phyloP scores from a whole-genome alignment of 2,329 filamentous ascomycete genomes.

The Phoma herbarum region DNA sequence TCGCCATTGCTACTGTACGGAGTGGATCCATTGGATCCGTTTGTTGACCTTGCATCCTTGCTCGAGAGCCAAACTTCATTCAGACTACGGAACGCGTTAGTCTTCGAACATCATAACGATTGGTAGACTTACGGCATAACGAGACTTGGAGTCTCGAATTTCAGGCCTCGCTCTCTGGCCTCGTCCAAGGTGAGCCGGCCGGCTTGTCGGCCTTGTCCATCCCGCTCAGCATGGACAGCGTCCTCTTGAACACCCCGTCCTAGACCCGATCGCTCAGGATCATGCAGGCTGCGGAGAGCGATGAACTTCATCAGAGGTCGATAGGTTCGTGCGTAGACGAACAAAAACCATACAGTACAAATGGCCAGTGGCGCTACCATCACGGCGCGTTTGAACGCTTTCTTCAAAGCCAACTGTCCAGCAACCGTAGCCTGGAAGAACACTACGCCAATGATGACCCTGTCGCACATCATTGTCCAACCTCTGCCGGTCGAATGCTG shows the following conservation, averaged over 20 bases:
- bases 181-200: conserved; percentile 74
- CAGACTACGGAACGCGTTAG: conserved; percentile 58
- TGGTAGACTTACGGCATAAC: conserved; percentile 66
- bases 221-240: conserved; percentile 23
- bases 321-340: conserved; percentile 81
- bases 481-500: conserved; percentile 92
- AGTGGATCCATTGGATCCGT: conserved; percentile 35
- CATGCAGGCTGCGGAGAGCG: conserved; percentile 82
- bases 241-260: conserved; percentile 57
- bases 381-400: conserved; percentile 75
- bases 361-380: conserved; percentile 79
- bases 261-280: conserved; percentile 63
- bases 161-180: conserved; percentile 71
- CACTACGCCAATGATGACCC: conserved; percentile 83
- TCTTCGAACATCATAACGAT: not conserved
- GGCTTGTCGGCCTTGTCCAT: conserved; percentile 16
- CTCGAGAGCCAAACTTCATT: conserved; percentile 71
- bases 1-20: conserved; percentile 31
- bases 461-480: conserved; percentile 96
- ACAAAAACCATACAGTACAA: conserved; percentile 87
- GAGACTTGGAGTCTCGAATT: conserved; percentile 81
- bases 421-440: conserved; percentile 93
- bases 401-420: conserved; percentile 79
- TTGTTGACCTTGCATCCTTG: conserved; percentile 37
- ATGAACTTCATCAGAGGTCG: conserved; percentile 93